These are phyloP conservation scores for Apiotrichum siamense DNA, from an alignment of 1,284 basidiomycete genomes.

Conservation along the genomic window DNA sequence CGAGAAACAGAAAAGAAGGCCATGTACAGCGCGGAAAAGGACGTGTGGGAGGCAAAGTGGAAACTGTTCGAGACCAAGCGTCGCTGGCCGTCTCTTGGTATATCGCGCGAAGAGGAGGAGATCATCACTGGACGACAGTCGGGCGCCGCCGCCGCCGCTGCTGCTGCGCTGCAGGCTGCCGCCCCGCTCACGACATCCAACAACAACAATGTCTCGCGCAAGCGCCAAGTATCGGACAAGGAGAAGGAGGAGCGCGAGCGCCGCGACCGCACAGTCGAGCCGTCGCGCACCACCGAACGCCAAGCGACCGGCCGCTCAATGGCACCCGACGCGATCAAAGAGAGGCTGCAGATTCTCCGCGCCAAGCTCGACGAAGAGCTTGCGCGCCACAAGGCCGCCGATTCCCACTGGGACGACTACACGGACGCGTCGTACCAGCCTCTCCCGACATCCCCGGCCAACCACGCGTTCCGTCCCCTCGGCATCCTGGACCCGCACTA, in stretches of 20 bases:
- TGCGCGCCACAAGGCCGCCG: conserved; percentile 56
- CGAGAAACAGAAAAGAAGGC: conserved; percentile 74
- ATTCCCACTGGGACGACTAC: conserved; percentile 78
- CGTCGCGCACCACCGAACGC: conserved; percentile 22
- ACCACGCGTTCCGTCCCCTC: conserved; percentile 44
- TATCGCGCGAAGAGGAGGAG: conserved; percentile 76
- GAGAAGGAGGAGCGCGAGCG: conserved; percentile 40
- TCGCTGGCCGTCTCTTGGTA: conserved; percentile 60
- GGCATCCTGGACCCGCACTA: conserved; percentile 40
- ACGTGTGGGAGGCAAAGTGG: conserved; percentile 73
- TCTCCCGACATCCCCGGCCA: conserved; percentile 49
- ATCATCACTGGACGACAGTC: conserved; percentile 49
- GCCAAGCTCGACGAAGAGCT: conserved; percentile 64
- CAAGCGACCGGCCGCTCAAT: conserved; percentile 29
- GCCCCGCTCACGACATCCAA: conserved; percentile 8
- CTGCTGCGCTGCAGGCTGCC: conserved; percentile 12
- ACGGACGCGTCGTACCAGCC: conserved; percentile 73
- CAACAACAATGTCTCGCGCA: conserved; percentile 33
- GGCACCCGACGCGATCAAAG: conserved; percentile 46
- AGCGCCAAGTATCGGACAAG: conserved; percentile 31
- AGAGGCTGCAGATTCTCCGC: conserved; percentile 59
- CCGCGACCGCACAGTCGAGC: conserved; percentile 34
- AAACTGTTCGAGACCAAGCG: conserved; percentile 73
- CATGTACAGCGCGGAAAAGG: conserved; percentile 55
- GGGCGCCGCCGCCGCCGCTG: conserved; percentile 56